Base-by-base conservation (phyloP, 139 green algal species). In the Tetraselmis striata region DNA sequence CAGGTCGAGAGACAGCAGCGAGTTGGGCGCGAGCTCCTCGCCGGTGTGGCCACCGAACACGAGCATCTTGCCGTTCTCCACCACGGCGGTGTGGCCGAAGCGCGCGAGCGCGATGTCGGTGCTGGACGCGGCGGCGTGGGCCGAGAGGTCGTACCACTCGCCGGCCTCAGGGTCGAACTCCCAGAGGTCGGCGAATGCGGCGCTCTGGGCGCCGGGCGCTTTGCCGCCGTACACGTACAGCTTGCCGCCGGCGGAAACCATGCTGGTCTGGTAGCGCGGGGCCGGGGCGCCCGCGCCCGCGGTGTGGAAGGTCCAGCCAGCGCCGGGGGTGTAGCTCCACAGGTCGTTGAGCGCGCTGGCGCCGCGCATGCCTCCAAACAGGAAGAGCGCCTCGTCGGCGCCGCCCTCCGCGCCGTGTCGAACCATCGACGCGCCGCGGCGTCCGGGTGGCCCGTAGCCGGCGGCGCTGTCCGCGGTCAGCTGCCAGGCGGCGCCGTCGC, bases 1-100 rank as follows among this genome's bases (percentile, higher is more conserved):
- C 23, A 23, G 2, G 22, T 79, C 59, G 30, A 84, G 79, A 26
- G 81, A 30, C 29, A 83, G 82, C 27, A 31, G n/a, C 80, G 80
- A 85, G 25, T 84, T 28, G 80, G 84, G 80, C 11, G 79, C 76
- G 27, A 87, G 76, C 29, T 30, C 27, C 2, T 80, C 32, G 2
- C 30, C 80, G 31, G 26, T 29, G 28, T 84, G 29, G 28, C 84
- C 84, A 76, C 84, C 84, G 32, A 87, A 87, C n/a, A 84, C 84
- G 77, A 83, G 84, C 67, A 86, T 75, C 26, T 5, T 31, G 23
- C 81, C 83, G 1, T 31, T 78, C 27, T 29, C 23, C 1, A 87
- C 77, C 32, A 82, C 80, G 76, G 80, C 59, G 30, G 58, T 84
- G 84, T 87, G 84, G 23, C 77, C 77, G 77, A 81, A 82, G 29